Base-by-base conservation (phyloP, 108 stramenopile genomes). In the Aurantiochytrium sp. region DNA sequence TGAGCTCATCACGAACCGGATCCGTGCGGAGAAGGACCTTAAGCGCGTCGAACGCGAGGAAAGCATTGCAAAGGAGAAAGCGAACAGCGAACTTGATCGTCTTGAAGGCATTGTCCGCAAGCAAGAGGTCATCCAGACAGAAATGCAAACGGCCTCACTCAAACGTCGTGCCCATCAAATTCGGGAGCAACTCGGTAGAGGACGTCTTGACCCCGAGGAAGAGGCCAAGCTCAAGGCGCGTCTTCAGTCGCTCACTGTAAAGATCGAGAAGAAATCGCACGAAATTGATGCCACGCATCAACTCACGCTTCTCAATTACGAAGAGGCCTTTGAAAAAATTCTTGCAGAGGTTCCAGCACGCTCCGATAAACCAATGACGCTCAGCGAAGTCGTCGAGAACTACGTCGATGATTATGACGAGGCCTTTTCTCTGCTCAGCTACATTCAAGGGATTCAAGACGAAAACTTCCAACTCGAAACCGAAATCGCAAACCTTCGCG, bases 181-280 rank as follows among this genome's bases (percentile, higher is more conserved):
- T 23, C 76, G 51, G 6, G 76, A 47, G 51, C 76, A 83, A 35
- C 45, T 83, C 1, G 76, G 76, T 8, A 10, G 76, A 12, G 76
- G 76, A 8, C 6, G 5, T 14, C 28, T 83, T 6, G 76, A 83
- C 76, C 76, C 76, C 18, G 76, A 83, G 76, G 76, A 83, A 53
- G 76, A 83, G 28, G 76, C 76, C 12, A 8, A 35, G 6, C 51
- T 83, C 6, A 47, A 53, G 23, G 76, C 76, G 6, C 6, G 76
- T 6, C 51, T 83, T 12, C 45, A 83, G 45, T 47, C 76, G 18
- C 76, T 83, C 25, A 83, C 45, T 0, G 76, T 53, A 6, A 83
- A 83, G 76, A 83, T 83, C 23, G 76, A 83, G 5, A 83, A 83
- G 76, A 83, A 83, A 45, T 83, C 76, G 45, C 76, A 53, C n/a